A percentile compares a stretch with the other conserved stretches of the same genome.
These are phyloP conservation scores for Hymenoscyphus repandus DNA, from an alignment of 2,329 filamentous ascomycete genomes.

Conservation along the genomic window DNA sequence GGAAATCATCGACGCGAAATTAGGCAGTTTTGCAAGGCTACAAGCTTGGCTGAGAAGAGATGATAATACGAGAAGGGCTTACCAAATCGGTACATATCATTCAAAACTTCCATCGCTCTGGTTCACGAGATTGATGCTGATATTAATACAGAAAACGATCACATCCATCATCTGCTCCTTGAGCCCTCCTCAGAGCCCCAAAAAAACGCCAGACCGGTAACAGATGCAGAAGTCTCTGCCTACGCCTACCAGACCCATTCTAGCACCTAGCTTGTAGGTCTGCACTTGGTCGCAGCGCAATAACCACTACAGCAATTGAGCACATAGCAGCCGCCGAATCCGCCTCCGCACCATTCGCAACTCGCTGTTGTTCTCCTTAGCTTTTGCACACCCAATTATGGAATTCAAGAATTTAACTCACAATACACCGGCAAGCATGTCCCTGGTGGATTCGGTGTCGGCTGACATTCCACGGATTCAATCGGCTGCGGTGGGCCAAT, in stretches of 20 bases:
- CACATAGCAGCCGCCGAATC: slow-evolving; percentile 6
- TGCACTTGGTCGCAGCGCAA: slow-evolving; percentile 22
- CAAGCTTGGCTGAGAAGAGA: slow-evolving; percentile 24
- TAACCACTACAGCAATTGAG: slow-evolving; percentile 23
- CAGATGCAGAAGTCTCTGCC: not conserved
- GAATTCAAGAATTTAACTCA: slow-evolving; percentile 26
- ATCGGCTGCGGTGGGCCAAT: slow-evolving; percentile 43
- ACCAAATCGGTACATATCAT: not conserved
- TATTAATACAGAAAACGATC: not conserved
- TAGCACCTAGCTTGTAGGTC: slow-evolving; percentile 1
- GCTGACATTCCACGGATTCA: slow-evolving; percentile 31
- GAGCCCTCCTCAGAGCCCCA: not conserved
- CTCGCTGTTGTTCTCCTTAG: slow-evolving; percentile 6
- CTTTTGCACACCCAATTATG: not conserved
- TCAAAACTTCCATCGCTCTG: not conserved
- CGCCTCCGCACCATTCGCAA: slow-evolving; percentile 17
- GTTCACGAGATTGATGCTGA: not conserved
- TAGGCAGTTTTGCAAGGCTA: slow-evolving; percentile 28
- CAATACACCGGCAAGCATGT: slow-evolving; percentile 38
- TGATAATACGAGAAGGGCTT: not conserved
- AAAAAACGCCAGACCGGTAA: not conserved
- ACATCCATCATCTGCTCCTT: not conserved
- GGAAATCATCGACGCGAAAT: slow-evolving; percentile 23
- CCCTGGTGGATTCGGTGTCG: slow-evolving; percentile 34
- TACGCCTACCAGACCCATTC: not conserved